Conservation (phyloP, 352 stramenopile species). For the Globisporangium acanthophoron region DNA sequence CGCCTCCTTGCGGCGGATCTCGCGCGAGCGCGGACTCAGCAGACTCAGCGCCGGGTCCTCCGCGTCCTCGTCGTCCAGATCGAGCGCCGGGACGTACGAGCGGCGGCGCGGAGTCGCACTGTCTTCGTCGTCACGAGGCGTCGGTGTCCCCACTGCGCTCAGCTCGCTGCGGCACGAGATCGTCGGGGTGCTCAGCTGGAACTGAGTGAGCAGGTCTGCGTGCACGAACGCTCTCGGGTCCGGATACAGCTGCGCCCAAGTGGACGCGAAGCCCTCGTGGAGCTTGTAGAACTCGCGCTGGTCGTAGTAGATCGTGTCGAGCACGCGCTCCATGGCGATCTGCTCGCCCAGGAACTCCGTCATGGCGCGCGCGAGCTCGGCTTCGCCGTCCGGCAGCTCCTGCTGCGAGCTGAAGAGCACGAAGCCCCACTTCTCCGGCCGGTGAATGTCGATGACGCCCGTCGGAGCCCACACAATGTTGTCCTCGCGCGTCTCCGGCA, state of each 20-base stretch:
- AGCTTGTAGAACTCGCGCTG: slow-evolving; percentile 41
- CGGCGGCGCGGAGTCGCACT: slow-evolving; percentile 6
- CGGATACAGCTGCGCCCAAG: slow-evolving; percentile 36
- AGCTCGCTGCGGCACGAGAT: slow-evolving; percentile 19
- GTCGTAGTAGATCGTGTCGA: slow-evolving; percentile 68
- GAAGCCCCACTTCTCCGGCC: slow-evolving; percentile 64
- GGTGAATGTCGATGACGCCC: slow-evolving; percentile 71
- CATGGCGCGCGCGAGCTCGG: slow-evolving; percentile 29
- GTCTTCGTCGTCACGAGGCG: not conserved
- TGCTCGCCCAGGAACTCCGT: slow-evolving; percentile 38
- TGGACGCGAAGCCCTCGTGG: slow-evolving; percentile 37
- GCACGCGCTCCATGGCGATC: slow-evolving; percentile 47
- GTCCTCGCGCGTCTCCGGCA: slow-evolving; percentile 39
- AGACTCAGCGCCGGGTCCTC: not conserved
- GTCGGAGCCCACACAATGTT: slow-evolving; percentile 78
- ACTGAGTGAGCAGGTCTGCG: slow-evolving; percentile 21
- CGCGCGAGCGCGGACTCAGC: slow-evolving; percentile 17
- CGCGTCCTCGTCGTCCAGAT: slow-evolving; percentile 20
- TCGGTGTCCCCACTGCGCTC: no score
- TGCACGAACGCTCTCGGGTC: slow-evolving; percentile 19
- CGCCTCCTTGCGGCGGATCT: slow-evolving; percentile 16
- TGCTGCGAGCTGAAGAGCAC: slow-evolving; percentile 52
- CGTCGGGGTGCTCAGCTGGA: slow-evolving; percentile 26
- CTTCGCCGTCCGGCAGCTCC: slow-evolving; percentile 32
- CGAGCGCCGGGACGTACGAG: slow-evolving; percentile 19